Base-by-base conservation (phyloP, 768 basidiomycete species). In the Leccinum olivaceopallidum region DNA sequence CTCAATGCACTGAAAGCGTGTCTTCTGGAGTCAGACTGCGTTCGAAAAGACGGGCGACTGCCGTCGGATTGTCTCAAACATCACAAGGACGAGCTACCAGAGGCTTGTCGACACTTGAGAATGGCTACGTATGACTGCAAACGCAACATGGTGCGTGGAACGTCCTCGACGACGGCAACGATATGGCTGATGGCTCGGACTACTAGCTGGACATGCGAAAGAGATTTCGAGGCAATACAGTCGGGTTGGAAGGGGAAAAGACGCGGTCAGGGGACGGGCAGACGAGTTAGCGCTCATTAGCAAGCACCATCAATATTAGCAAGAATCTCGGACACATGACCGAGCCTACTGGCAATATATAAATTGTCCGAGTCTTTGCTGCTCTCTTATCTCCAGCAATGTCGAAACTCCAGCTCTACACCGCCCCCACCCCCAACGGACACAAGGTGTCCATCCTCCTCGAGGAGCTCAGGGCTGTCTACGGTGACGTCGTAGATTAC, bases 101-200 rank as follows among this genome's bases (percentile, higher is more conserved):
- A 90, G 65, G 81, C 89, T 66, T 96, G 94, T 71, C 84, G 85
- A 70, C 82, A 85, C 28, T 76, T 96, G 57, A 81, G 94, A 55
- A 86, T 85, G 73, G 91, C 92, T 12, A 87, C 90, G 1, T 94
- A 90, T 66, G 92, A 95, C 65, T 96, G 94, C 77, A 96, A 96
- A 74, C 82, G 92, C 60, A 91, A 88, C 48, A 90, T 93, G 90
- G 92, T 93, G 60, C 60, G 85, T 70, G 18, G 8, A 13, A 28
- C 13, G 26, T 22, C 13, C 20, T 16, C 24, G 22, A 50, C 48
- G 13, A 28, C 5, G 32, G 32, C 60, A 54, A 53, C 47, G 14
- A 4, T 20, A 44, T 3, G 34, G 22, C 62, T 26, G 26, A 57
- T 53, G 6, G 0, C 14, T 22, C n/a, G 10, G 20, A 24, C 36